Evolutionary conservation across 2,329 filamentous ascomycete species (phyloP), one percentile per base, ranked within the genome.

Genomic region (Dactylellina cionopaga): DNA sequence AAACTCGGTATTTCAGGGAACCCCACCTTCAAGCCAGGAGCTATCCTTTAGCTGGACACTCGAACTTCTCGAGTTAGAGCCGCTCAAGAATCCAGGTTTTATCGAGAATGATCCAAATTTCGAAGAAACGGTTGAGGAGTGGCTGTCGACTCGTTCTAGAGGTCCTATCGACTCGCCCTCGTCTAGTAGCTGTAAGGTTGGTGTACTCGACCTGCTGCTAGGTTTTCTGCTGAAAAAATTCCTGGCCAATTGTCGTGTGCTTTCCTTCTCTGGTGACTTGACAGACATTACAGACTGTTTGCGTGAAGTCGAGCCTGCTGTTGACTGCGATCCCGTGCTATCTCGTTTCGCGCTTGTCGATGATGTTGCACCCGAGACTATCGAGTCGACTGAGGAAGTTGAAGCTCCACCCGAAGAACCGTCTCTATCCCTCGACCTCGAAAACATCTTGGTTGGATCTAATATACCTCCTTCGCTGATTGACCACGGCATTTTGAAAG

Each of bases 11-110:
- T 64, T 39, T 58, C 25, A 33, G 52, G 44, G 44, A 56, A 58
- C 59, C 68, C 68, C 59, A 72, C 68, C 68, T 72, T 72, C 68
- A 52, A 72, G 35, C 68, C 68, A 72, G 25, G 68, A 65, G 54
- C 68, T 72, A 65, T 72, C 68, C 44, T 39, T 72, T 15, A 59
- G 59, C 44, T 72, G 68, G 29, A 58, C 59, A 17, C 54, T 72
- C 13, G 59, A 55, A 29, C 46, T 62, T 37, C 58, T 72, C 39
- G 59, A 65, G 39, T 51, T 58, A 31, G 58, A 41, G 13, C 68
- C 68, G 68, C 68, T 72, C 43, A 65, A 46, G 29, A 72, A 72
- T 17, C 68, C 68, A 41, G 65, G 65, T 63, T 63, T 63, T 55
- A 72, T 72, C 39, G 68, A 72, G 37, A 72, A 72, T 27, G 68